Evolutionary conservation across 306 rosid genomes (phyloP).

Genomic region (Carpinus fangiana): DNA sequence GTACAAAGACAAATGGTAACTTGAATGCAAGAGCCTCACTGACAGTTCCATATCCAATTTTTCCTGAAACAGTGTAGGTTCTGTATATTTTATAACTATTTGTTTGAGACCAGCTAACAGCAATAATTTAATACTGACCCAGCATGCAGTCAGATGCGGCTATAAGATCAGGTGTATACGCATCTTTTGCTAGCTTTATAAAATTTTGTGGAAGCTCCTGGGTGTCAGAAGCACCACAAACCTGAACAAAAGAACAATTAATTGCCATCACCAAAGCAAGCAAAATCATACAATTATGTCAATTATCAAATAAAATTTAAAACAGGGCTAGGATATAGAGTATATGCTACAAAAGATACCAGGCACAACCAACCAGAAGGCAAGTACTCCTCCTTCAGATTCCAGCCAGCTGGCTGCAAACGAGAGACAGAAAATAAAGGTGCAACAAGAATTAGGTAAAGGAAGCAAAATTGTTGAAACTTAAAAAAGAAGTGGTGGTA

Average conservation of each 20-base stretch:
- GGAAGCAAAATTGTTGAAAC: constrained; percentile 9
- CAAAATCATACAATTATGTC: background rate
- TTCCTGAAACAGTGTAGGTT: constrained; percentile 54
- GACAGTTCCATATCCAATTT: constrained; percentile 95
- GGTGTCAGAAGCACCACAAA: constrained; percentile 87
- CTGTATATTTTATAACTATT: background rate
- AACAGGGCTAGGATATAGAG: constrained; percentile 20
- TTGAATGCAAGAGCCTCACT: constrained; percentile 92
- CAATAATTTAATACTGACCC: constrained; percentile 52
- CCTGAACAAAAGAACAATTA: constrained; percentile 47
- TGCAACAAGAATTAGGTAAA: constrained; percentile 16
- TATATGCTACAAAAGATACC: constrained; percentile 48
- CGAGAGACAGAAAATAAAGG: constrained; percentile 22
- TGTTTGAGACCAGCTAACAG: constrained; percentile 23
- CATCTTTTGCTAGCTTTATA: constrained; percentile 68
- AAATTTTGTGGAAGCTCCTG: constrained; percentile 83
- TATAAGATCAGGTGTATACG: constrained; percentile 89
- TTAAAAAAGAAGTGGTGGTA: background rate
- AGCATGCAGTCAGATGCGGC: constrained; percentile 99
- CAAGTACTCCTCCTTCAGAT: constrained; percentile 79
- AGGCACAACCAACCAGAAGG: constrained; percentile 95
- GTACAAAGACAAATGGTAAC: constrained; percentile 95
- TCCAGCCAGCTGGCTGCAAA: constrained; percentile 95
- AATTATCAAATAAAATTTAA: constrained; percentile 12
- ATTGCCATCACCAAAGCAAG: constrained; percentile 16